Conservation (phyloP, 805 yeast species). For the Teunomyces barrocoloradensis region DNA sequence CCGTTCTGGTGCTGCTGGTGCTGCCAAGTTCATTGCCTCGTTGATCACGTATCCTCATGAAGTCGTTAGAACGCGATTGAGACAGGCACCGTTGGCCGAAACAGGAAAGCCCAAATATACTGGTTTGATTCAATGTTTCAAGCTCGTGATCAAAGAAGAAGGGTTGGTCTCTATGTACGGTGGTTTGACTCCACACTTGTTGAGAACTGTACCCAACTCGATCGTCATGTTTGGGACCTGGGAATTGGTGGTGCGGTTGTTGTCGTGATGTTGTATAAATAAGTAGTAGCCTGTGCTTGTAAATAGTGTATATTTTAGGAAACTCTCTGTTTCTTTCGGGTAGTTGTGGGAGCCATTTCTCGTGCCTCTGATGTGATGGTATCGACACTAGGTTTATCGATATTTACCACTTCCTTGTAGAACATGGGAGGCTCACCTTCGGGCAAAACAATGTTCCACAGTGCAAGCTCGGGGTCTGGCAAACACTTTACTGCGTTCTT, state of each 20-base stretch:
- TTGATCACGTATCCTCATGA: conserved; percentile 95
- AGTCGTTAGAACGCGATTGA: conserved; percentile 89
- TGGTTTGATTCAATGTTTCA: conserved; percentile 86
- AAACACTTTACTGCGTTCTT: conserved; percentile 5
- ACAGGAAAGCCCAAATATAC: conserved; percentile 84
- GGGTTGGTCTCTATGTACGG: conserved; percentile 94
- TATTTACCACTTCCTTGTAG: conserved; percentile 42
- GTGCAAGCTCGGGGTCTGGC: conserved; percentile 1
- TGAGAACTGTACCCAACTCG: conserved; percentile 96
- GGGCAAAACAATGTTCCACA: conserved; percentile 37
- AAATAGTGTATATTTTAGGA: conserved; percentile 3
- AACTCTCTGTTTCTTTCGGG: not conserved
- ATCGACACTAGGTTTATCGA: conserved; percentile 9
- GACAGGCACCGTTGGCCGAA: conserved; percentile 82
- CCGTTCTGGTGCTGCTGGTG: conserved; percentile 95
- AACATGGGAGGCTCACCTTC: conserved; percentile 43
- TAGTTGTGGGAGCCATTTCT: conserved; percentile 1
- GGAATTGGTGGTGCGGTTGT: conserved; percentile 62
- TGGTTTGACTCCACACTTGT: conserved; percentile 93
- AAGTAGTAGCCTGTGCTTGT: conserved; percentile 5
- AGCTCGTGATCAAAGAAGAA: conserved; percentile 82
- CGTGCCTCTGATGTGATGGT: conserved; percentile 10
- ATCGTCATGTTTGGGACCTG: conserved; percentile 99
- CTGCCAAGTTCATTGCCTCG: conserved; percentile 91
- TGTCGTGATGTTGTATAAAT: conserved; percentile 14